Conservation (phyloP, 2,329 filamentous ascomycete species). For the Monilinia fructigena region DNA sequence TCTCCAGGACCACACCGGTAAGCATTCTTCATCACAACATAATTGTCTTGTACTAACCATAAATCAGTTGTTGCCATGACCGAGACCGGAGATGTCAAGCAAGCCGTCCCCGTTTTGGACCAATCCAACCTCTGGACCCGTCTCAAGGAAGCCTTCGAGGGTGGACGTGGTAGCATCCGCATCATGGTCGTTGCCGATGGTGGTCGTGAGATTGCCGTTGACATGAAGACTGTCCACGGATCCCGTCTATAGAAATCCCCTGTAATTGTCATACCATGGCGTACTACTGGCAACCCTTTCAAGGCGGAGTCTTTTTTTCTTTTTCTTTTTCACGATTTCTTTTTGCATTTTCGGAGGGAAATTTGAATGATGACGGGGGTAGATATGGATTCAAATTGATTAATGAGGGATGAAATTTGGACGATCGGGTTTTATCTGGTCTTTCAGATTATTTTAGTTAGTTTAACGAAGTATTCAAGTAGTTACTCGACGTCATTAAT, state of each 20-base stretch:
- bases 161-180: slow-evolving; percentile 89
- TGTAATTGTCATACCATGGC: slow-evolving; percentile 19
- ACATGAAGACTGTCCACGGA: slow-evolving; percentile 97
- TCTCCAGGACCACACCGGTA: slow-evolving; percentile 76
- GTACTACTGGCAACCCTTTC: slow-evolving; percentile 18
- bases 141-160: slow-evolving; percentile 80
- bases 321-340: slow-evolving; percentile 22
- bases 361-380: slow-evolving; percentile 25
- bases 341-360: slow-evolving; percentile 23
- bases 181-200: slow-evolving; percentile 94
- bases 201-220: slow-evolving; percentile 91
- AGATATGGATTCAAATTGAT: slow-evolving; percentile 25
- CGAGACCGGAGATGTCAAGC: slow-evolving; percentile 96
- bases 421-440: slow-evolving; percentile 22
- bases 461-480: slow-evolving; percentile 24
- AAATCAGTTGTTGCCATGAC: slow-evolving; percentile 87
- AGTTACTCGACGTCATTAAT: slow-evolving; percentile 1
- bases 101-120: slow-evolving; percentile 87
- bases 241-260: slow-evolving; percentile 53
- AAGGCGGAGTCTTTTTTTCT: slow-evolving; percentile 8
- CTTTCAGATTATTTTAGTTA: slow-evolving; percentile 17
- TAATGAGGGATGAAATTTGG: slow-evolving; percentile 27
- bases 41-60: slow-evolving; percentile 23
- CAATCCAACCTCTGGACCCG: slow-evolving; percentile 86
- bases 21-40: slow-evolving; percentile 35